Base-by-base conservation (phyloP, 2,329 filamentous ascomycete species). In the Mariannaea elegans region DNA sequence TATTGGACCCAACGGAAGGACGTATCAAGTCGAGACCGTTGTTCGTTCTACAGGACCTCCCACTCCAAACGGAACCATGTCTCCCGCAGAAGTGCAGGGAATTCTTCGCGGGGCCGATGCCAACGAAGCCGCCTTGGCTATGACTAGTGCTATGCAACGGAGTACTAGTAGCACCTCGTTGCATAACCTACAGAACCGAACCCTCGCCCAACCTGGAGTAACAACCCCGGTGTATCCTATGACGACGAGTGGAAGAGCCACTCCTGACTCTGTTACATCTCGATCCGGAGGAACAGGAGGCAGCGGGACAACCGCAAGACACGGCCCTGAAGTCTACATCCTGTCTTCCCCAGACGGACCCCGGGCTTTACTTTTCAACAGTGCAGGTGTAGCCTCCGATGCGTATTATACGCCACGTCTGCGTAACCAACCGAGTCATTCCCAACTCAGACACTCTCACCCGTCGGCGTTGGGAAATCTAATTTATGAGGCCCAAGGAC, bases 331-430 rank as follows among this genome's bases (percentile, higher is more conserved):
- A 59, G 84, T 88, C 2, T 89, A 88, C 64, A 82, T 90, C 21
- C 71, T 90, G 7, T 84, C 81, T 14, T 89, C 87, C 0, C 86
- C 87, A 1, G 78, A 80, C 39, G 87, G 87, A 1, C 87, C 87
- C 1, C 81, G 82, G 18, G 87, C 81, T 6, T 72, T 90, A 2
- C 71, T 90, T 7, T 75, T 89, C 38, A 86, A 84, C 65, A 80
- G 81, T 60, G 75, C 78, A 41, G 73, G 74, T 10, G 75, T 78
- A 38, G 73, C 73, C 12, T 71, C 77, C 1, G 84, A 85, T 23
- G 76, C 81, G 10, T 88, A 84, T 59, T 84, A 80, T 59, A 86
- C 81, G 2, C 81, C 82, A 24, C 77, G 77, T 32, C 44, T 74
- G 34, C 59, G 65, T 16, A 61, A 56, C 3, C 73, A 72, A 59